These are phyloP conservation scores for Cordia subcordata DNA, from an alignment of 257 asterid genomes.

Conservation along the genomic window DNA sequence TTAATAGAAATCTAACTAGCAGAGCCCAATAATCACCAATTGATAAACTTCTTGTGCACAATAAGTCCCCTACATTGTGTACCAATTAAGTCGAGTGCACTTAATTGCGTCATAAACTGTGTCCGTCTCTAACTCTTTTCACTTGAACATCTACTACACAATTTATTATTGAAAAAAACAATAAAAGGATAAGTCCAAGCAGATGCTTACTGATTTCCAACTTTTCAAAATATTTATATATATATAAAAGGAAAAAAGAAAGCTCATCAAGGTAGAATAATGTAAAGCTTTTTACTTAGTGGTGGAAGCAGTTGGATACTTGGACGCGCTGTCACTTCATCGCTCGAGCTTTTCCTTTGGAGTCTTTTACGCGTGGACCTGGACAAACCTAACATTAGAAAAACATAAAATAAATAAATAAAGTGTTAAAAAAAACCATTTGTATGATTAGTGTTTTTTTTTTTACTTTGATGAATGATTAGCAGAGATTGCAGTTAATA, in stretches of 20 bases:
- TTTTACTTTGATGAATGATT: too few species aligned
- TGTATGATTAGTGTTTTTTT: neutral
- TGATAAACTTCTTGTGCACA: too few species aligned
- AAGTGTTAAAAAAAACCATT: neutral
- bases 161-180: too few species aligned
- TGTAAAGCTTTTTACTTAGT: neutral
- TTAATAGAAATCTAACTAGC: too few species aligned
- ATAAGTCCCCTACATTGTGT: too few species aligned
- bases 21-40: too few species aligned
- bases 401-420: neutral
- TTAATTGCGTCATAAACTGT: too few species aligned
- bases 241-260: neutral
- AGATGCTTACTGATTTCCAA: neutral
- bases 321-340: conserved; percentile 6
- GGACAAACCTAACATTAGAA: neutral
- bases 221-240: conserved; percentile 1
- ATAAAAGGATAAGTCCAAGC: conserved; percentile 4
- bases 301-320: conserved; percentile 17
- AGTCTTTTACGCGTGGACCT: neutral
- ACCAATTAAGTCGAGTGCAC: too few species aligned
- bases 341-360: neutral
- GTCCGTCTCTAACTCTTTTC: too few species aligned
- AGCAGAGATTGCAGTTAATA: too few species aligned
- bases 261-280: neutral
- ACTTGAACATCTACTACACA: too few species aligned